Evolutionary conservation across 2,329 filamentous ascomycete genomes (phyloP).

Genomic region (Akanthomyces lecanii): DNA sequence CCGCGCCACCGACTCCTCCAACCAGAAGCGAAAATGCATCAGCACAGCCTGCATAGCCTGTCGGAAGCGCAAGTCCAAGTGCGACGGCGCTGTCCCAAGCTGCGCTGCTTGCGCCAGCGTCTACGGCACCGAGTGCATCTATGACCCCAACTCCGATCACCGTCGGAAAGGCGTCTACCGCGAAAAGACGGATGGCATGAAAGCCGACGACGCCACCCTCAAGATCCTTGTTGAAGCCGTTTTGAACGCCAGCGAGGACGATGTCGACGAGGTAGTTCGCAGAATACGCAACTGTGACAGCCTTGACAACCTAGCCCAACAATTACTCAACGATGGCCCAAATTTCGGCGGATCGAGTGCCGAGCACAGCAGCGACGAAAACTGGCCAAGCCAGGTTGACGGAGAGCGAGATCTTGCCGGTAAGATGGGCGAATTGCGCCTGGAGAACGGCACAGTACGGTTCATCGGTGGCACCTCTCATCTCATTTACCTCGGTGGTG

Average conservation of each 20-base stretch:
- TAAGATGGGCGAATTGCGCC: conserved; percentile 85
- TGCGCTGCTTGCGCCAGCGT: conserved; percentile 96
- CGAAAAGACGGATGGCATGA: conserved; percentile 83
- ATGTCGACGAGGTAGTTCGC: conserved; percentile 74
- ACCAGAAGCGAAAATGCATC: conserved; percentile 69
- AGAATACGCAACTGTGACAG: conserved; percentile 83
- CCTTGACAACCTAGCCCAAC: conserved; percentile 52
- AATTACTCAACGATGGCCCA: conserved; percentile 38
- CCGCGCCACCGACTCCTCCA: conserved; percentile 43
- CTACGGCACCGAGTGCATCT: conserved; percentile 85
- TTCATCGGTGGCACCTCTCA: conserved; percentile 95
- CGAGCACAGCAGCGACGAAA: conserved; percentile 37
- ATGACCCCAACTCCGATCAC: conserved; percentile 94
- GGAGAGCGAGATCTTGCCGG: conserved; percentile 79
- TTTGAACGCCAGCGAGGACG: conserved; percentile 83
- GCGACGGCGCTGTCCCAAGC: conserved; percentile 84
- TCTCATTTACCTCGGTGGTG: conserved; percentile 71
- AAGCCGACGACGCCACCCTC: conserved; percentile 80
- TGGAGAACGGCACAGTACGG: conserved; percentile 82
- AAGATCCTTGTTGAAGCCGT: conserved; percentile 93
- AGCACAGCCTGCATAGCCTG: conserved; percentile 83
- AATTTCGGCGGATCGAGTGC: conserved; percentile 22
- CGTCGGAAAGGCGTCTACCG: conserved; percentile 95
- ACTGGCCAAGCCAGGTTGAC: conserved; percentile 40
- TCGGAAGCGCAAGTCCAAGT: conserved; percentile 77